Percentiles rank a stretch among this genome's conserved stretches.
Conservation (phyloP, 768 basidiomycete species). For the Hydnomerulius pinastri region DNA sequence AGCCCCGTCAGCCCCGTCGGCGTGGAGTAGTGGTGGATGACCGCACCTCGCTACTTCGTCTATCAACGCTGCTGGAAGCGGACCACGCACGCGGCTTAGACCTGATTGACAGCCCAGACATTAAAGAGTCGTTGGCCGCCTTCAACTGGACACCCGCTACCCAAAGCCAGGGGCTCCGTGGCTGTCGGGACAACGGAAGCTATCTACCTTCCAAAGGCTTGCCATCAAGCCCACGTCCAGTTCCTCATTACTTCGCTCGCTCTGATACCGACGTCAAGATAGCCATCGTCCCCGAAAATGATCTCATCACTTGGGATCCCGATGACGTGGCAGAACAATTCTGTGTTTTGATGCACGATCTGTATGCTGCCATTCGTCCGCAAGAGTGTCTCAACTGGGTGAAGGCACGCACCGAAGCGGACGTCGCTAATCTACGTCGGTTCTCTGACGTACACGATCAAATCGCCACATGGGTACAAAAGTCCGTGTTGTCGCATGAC, state of each 20-base stretch:
- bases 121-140: conserved; percentile 22
- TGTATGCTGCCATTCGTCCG: conserved; percentile 69
- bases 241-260: background rate
- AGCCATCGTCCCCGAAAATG: conserved; percentile 46
- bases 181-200: conserved; percentile 3
- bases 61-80: conserved; percentile 41
- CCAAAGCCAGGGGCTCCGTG: background rate
- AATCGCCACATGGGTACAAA: conserved; percentile 67
- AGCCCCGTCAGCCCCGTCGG: conserved; percentile 35
- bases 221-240: conserved; percentile 25
- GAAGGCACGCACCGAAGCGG: conserved; percentile 37
- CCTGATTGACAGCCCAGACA: conserved; percentile 30
- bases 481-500: conserved; percentile 56
- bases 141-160: background rate
- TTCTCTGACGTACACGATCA: conserved; percentile 66
- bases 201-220: conserved; percentile 4
- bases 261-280: background rate
- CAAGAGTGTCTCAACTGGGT: conserved; percentile 75
- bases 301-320: conserved; percentile 66
- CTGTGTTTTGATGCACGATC: conserved; percentile 67
- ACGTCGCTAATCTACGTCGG: conserved; percentile 45
- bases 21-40: conserved; percentile 44
- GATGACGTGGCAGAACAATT: conserved; percentile 78
- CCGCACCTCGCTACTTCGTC: conserved; percentile 31
- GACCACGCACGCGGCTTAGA: conserved; percentile 16